These are phyloP conservation scores for Rhynchosporium graminicola DNA, from an alignment of 2,329 filamentous ascomycete genomes.

Conservation along the genomic window DNA sequence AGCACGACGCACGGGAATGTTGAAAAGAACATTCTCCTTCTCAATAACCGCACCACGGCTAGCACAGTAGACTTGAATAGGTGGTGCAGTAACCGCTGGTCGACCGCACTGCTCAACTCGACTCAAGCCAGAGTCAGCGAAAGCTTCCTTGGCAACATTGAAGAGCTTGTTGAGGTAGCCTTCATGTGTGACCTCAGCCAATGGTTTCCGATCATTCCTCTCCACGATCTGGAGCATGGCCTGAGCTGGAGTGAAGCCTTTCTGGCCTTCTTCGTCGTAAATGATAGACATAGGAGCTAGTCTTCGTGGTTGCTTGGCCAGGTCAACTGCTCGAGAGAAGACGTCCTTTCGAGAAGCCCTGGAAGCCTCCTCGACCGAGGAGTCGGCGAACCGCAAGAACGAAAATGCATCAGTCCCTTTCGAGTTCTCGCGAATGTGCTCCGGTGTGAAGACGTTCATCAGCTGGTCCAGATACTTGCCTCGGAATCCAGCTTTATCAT, in stretches of 20 bases:
- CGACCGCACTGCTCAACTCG: conserved; percentile 79
- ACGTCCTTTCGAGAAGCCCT: conserved; percentile 67
- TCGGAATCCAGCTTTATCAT: conserved; percentile 75
- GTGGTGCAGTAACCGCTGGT: conserved; percentile 80
- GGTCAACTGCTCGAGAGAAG: conserved; percentile 71
- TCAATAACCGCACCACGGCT: conserved; percentile 66
- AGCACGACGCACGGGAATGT: conserved; percentile 68
- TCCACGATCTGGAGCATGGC: conserved; percentile 80
- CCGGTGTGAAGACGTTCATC: conserved; percentile 87
- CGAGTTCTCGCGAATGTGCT: conserved; percentile 69
- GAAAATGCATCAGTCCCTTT: conserved; percentile 71
- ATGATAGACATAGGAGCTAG: conserved; percentile 66
- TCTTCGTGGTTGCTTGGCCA: conserved; percentile 56
- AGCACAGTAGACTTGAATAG: conserved; percentile 76
- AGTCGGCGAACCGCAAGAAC: conserved; percentile 85
- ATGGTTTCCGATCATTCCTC: conserved; percentile 63
- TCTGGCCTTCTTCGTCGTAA: conserved; percentile 67
- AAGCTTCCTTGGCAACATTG: conserved; percentile 71
- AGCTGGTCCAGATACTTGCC: conserved; percentile 75
- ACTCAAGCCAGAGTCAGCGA: conserved; percentile 69
- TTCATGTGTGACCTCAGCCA: conserved; percentile 70
- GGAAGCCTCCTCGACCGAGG: conserved; percentile 72
- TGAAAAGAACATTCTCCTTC: conserved; percentile 76
- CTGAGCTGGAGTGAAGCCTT: conserved; percentile 69
- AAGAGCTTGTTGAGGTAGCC: conserved; percentile 74